Conservation (phyloP, 2,329 filamentous ascomycete genomes). For the Pseudofabraea citricarpa region DNA sequence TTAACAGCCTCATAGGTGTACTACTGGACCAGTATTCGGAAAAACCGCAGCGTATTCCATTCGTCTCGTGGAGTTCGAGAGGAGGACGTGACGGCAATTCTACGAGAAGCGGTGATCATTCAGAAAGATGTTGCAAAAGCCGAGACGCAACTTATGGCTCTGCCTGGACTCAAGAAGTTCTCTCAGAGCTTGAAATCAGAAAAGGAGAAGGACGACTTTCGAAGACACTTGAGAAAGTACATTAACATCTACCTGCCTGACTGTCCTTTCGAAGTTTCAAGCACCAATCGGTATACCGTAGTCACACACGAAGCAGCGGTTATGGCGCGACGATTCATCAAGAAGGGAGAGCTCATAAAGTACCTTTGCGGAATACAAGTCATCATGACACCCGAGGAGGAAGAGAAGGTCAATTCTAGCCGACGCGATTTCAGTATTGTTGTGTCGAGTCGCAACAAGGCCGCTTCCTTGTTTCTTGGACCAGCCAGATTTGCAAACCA, state of each 20-base stretch:
- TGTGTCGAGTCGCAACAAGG: constrained; percentile 86
- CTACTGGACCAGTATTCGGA: constrained; percentile 95
- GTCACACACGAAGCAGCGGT: constrained; percentile 84
- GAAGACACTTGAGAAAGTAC: constrained; percentile 81
- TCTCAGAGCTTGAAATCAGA: constrained; percentile 61
- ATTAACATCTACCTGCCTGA: constrained; percentile 89
- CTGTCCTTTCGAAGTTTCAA: constrained; percentile 89
- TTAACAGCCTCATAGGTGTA: constrained; percentile 58
- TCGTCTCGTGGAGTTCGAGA: constrained; percentile 73
- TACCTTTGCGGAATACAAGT: constrained; percentile 91
- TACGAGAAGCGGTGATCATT: constrained; percentile 65
- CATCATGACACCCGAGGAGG: constrained; percentile 86
- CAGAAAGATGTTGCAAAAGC: constrained; percentile 67
- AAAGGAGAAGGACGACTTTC: constrained; percentile 83
- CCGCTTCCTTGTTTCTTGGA: constrained; percentile 86
- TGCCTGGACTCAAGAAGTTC: constrained; percentile 72
- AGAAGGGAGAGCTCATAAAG: constrained; percentile 79
- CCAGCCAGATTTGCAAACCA: constrained; percentile 96
- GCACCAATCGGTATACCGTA: constrained; percentile 93
- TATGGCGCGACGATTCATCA: constrained; percentile 74
- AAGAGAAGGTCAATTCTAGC: constrained; percentile 70
- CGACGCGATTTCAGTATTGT: constrained; percentile 97
- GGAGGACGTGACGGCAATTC: constrained; percentile 53
- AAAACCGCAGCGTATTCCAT: constrained; percentile 84
- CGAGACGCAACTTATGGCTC: constrained; percentile 66